Base-by-base conservation (phyloP, 2,329 filamentous ascomycete species). In the Ceratocystis lukuohia region DNA sequence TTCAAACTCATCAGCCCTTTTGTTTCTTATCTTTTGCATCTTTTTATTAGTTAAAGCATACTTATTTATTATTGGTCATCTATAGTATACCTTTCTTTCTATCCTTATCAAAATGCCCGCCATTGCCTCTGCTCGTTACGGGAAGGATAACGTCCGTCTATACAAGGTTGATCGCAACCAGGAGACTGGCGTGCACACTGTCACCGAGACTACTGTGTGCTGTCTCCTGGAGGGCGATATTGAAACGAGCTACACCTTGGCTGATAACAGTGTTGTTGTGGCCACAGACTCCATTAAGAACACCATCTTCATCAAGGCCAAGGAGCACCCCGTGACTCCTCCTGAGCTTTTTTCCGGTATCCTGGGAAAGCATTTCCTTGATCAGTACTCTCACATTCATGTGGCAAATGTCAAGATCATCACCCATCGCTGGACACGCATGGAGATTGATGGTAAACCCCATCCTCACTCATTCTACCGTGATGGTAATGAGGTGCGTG, bases 241-340 rank as follows among this genome's bases (percentile, higher is more conserved):
- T 72, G 89, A 94, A 65, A 84, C 73, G 69, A 95, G 90, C 70
- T 99, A 96, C 82, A 99, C 93, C 69, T 77, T 84, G 73, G 93
- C 91, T 72, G 92, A 99, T 80, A 99, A 99, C 82, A 89, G 87
- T 72, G 89, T 95, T 70, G 85, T 99, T 68, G 93, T 99, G 69
- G 91, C 94, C 70, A 99, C 94, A 69, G 94, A 99, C 77, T 93
- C 91, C 30, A 96, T 97, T 79, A 99, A 99, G 81, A 96, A 99
- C 79, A 97, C 89, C 72, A 87, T 89, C 74, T 96, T 94, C 80
- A 91, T 99, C 78, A 88, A 90, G 74, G 93, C 94, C 73, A 96
- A 96, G 80, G 88, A 95, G 78, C 82, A 95, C 79, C 89, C 92
- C 44, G 88, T 99, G 72, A 91, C 87, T 71, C 92, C 94, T 17